Percentiles rank a stretch among this genome's conserved stretches.
phyloP scores from a whole-genome alignment of 768 basidiomycete genomes.

The Boletus sensibilis region DNA sequence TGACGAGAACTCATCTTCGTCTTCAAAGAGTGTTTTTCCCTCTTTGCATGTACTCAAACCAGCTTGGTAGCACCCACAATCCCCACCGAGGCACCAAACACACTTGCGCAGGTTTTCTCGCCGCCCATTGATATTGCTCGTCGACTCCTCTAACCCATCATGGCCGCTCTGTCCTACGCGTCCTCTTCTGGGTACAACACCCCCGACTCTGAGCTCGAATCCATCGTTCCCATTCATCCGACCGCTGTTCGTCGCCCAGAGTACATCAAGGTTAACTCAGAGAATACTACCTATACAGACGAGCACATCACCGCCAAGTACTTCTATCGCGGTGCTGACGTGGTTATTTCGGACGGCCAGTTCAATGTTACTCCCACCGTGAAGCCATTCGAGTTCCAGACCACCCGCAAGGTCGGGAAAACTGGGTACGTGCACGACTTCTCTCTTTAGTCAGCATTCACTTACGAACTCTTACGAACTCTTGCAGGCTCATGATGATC shows the following conservation, averaged over 20 bases:
- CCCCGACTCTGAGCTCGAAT: constrained; percentile 70
- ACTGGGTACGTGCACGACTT: constrained; percentile 70
- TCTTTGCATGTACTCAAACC: constrained; percentile 93
- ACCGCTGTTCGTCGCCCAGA: constrained; percentile 78
- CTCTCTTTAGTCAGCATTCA: constrained; percentile 3
- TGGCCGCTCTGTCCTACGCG: constrained; percentile 46
- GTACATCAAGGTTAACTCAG: constrained; percentile 77
- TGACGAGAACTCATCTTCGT: constrained; percentile 4
- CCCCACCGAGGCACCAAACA: constrained; percentile 85
- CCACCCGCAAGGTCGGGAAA: constrained; percentile 78
- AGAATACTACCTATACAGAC: constrained; percentile 77
- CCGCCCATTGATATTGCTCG: constrained; percentile 39
- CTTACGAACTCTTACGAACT: not conserved
- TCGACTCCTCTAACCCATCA: constrained; percentile 34
- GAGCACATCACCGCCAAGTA: constrained; percentile 83
- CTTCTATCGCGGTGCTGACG: constrained; percentile 74
- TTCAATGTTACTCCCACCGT: constrained; percentile 77
- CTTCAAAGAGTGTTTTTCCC: constrained; percentile 35
- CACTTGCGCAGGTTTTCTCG: constrained; percentile 67
- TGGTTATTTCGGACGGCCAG: constrained; percentile 68
- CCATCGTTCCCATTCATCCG: constrained; percentile 72
- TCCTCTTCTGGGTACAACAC: constrained; percentile 69
- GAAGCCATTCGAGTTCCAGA: constrained; percentile 88
- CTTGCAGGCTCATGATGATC: constrained; percentile 86
- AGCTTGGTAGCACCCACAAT: constrained; percentile 87